phyloP scores from a whole-genome alignment of 257 asterid species.

The Phtheirospermum japonicum region DNA sequence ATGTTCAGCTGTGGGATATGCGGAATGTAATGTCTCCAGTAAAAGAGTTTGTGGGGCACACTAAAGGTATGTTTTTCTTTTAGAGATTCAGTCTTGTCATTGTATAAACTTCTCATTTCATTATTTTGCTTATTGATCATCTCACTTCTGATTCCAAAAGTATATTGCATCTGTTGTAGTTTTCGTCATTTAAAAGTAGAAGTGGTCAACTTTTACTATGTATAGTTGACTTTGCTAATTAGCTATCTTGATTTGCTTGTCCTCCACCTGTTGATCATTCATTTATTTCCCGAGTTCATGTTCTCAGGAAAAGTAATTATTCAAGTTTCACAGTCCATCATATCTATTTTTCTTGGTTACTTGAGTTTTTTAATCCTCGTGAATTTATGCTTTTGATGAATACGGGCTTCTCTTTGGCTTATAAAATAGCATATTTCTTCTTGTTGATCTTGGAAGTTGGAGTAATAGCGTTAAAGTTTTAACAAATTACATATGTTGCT shows the following conservation, averaged over 20 bases:
- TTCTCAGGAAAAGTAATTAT: neutral
- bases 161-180: neutral
- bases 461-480: no score
- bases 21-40: constrained; percentile 81
- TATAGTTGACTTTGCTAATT: neutral
- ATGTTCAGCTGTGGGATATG: constrained; percentile 93
- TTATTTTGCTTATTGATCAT: constrained; percentile 4
- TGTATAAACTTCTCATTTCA: constrained; percentile 1
- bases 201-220: constrained; percentile 10
- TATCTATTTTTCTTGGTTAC: neutral
- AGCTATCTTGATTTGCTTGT: neutral
- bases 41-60: constrained; percentile 91
- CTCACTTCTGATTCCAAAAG: neutral
- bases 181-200: constrained; percentile 9
- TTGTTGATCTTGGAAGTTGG: no score
- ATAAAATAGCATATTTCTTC: no score
- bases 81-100: constrained; percentile 13
- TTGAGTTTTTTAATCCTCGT: neutral
- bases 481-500: no score
- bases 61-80: constrained; percentile 57
- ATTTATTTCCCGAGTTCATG: no score
- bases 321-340: neutral
- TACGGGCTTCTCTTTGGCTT: no score
- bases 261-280: constrained; percentile 3
- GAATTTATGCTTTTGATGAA: neutral